Evolutionary conservation across 1,284 basidiomycete genomes (phyloP).

Genomic region (Phlebopus sp.): DNA sequence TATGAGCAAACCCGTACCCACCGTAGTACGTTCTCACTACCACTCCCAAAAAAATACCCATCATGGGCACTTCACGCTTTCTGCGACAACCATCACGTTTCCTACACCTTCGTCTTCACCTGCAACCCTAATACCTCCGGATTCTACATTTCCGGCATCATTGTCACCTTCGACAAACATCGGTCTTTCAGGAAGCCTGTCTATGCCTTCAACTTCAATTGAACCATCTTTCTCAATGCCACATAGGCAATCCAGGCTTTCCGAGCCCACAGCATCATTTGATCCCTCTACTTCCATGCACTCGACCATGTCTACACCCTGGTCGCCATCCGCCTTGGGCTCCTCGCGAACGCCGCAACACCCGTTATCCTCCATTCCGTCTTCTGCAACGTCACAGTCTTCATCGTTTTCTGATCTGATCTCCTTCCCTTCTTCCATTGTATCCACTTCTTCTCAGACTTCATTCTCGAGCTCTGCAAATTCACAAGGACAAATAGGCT

Average conservation of each 20-base stretch:
- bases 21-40: conserved; percentile 7
- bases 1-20: conserved; percentile 10
- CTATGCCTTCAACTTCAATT: neutral
- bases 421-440: conserved; percentile 1
- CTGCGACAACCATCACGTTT: conserved; percentile 9
- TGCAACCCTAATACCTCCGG: neutral
- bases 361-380: neutral
- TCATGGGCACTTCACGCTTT: neutral
- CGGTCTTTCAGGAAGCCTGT: neutral
- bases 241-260: neutral
- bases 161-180: neutral
- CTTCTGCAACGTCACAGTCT: neutral
- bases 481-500: conserved; percentile 18
- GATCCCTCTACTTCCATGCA: neutral
- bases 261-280: neutral
- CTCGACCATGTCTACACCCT: neutral
- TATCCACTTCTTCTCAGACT: conserved; percentile 1
- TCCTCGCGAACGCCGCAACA: no score
- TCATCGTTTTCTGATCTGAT: neutral
- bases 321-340: neutral
- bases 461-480: conserved; percentile 7
- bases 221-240: neutral
- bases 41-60: neutral
- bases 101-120: conserved; percentile 5
- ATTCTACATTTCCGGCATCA: neutral